Conservation (phyloP, 1,139 yeast genomes). For the Sugiyamaella japonica region DNA sequence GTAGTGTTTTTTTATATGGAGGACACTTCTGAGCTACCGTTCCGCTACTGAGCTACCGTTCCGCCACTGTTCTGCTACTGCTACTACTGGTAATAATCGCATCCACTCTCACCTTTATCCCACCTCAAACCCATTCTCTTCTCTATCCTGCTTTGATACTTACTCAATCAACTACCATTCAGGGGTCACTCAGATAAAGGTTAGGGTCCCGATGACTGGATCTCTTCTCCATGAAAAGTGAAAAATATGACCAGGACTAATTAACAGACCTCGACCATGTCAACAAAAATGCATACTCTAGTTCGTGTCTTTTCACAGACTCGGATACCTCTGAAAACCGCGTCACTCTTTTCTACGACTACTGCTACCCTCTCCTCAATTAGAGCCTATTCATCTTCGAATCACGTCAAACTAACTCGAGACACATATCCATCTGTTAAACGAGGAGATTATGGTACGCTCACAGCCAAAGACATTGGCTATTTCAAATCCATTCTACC, state of each 20-base stretch:
- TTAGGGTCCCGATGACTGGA: neutral
- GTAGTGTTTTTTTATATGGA: too few species aligned
- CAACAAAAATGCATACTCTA: neutral
- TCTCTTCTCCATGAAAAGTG: neutral
- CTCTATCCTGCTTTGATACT: too few species aligned
- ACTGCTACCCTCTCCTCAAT: too few species aligned
- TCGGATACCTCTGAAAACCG: neutral
- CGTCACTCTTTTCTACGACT: neutral
- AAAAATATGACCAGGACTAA: neutral
- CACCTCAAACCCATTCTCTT: too few species aligned
- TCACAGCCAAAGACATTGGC: constrained; percentile 59
- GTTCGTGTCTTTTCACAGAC: neutral
- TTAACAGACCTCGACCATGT: neutral
- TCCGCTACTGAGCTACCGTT: too few species aligned
- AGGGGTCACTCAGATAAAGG: neutral
- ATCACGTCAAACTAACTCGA: constrained; percentile 34
- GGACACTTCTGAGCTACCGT: too few species aligned
- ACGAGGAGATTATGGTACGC: constrained; percentile 42
- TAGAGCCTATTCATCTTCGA: constrained; percentile 17
- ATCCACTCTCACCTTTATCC: too few species aligned
- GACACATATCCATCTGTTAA: constrained; percentile 34
- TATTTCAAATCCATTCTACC: constrained; percentile 60
- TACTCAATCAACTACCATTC: too few species aligned
- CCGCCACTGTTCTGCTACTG: too few species aligned
- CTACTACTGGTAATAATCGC: too few species aligned